These are phyloP conservation scores for Daldinia concentrica DNA, from an alignment of 495 filamentous ascomycete species.

Conservation along the genomic window DNA sequence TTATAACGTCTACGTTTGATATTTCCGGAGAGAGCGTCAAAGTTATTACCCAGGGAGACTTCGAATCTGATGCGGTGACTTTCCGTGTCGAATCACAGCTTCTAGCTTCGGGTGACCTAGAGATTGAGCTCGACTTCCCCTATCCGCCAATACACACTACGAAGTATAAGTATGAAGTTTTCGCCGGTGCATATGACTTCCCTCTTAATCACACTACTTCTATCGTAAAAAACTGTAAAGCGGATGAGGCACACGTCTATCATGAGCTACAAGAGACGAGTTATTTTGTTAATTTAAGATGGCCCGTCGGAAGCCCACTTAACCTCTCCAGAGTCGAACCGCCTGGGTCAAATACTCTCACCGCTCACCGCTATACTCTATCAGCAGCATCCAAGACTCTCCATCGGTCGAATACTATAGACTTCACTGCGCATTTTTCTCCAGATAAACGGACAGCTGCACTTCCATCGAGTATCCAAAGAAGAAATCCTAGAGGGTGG, in stretches of 20 bases:
- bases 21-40: slow-evolving; percentile 42
- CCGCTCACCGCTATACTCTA: slow-evolving; percentile 37
- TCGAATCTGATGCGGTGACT: slow-evolving; percentile 50
- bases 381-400: slow-evolving; percentile 17
- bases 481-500: slow-evolving; percentile 46
- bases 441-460: slow-evolving; percentile 25
- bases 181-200: slow-evolving; percentile 49
- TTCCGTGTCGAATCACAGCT: slow-evolving; percentile 49
- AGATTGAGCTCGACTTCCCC: slow-evolving; percentile 54
- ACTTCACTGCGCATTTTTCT: slow-evolving; percentile 40
- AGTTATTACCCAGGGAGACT: slow-evolving; percentile 51
- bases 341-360: slow-evolving; percentile 13
- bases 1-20: slow-evolving; percentile 50
- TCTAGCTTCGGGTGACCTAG: slow-evolving; percentile 42
- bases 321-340: slow-evolving; percentile 28
- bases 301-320: slow-evolving; percentile 45
- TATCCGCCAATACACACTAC: slow-evolving; percentile 51
- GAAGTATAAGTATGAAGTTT: slow-evolving; percentile 44
- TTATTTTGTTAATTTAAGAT: slow-evolving; percentile 51
- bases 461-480: slow-evolving; percentile 23
- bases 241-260: slow-evolving; percentile 43
- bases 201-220: slow-evolving; percentile 44
- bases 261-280: slow-evolving; percentile 51
- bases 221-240: slow-evolving; percentile 14
- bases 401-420: slow-evolving; percentile 17